Conservation (phyloP, 208 protist genomes). For the Trypanosoma platydactyli region DNA sequence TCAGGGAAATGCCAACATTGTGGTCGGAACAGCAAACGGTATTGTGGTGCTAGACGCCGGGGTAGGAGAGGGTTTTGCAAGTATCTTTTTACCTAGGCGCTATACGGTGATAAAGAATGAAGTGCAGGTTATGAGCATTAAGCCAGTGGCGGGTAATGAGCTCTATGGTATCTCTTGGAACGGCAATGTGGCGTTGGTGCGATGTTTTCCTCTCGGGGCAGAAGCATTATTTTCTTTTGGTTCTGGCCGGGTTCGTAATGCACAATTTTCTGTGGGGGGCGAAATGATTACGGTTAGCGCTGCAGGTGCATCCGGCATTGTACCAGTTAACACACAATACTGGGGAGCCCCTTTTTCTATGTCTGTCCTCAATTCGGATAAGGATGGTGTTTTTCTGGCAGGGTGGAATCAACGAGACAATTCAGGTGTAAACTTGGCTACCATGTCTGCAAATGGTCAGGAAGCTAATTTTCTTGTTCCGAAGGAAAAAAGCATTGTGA, state of each 20-base stretch:
- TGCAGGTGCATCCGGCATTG: conserved; percentile 11
- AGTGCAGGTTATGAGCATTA: conserved; percentile 11
- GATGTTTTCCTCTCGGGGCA: neutral
- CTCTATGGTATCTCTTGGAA: conserved; percentile 27
- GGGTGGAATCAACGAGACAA: conserved; percentile 21
- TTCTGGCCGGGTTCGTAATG: conserved; percentile 1
- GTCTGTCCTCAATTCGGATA: neutral
- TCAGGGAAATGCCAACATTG: conserved; percentile 8
- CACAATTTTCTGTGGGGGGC: neutral
- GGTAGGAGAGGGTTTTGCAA: conserved; percentile 11
- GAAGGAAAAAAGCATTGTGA: neutral
- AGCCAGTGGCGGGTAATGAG: neutral
- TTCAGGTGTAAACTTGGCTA: conserved; percentile 12
- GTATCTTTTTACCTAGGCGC: conserved; percentile 12
- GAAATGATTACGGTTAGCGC: conserved; percentile 1
- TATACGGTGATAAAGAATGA: conserved; percentile 8
- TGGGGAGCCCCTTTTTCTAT: conserved; percentile 18
- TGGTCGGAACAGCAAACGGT: conserved; percentile 22
- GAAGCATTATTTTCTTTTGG: conserved; percentile 24
- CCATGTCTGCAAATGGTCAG: neutral
- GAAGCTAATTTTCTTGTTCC: neutral
- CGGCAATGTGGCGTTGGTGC: conserved; percentile 17
- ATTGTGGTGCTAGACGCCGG: conserved; percentile 11
- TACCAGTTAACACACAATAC: conserved; percentile 2
- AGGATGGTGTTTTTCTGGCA: conserved; percentile 8